Evolutionary conservation across 2,329 filamentous ascomycete species (phyloP).

Genomic region (Ceratocystiopsis minuta): DNA sequence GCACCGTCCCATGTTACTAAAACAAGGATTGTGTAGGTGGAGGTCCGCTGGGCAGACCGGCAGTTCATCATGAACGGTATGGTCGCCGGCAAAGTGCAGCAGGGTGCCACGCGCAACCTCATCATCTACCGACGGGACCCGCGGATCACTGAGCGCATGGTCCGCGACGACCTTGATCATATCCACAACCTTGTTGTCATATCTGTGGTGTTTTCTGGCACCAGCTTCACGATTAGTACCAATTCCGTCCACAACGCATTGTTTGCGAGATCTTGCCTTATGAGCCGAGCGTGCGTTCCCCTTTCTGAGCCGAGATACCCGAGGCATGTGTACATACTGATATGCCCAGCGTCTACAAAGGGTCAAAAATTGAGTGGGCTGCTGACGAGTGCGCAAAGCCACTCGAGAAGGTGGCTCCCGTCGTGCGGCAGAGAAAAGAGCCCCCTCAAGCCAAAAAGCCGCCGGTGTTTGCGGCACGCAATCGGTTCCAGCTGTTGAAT

Average conservation of each 20-base stretch:
- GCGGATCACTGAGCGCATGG: slow-evolving; percentile 40
- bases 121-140: slow-evolving; percentile 42
- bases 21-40: slow-evolving; percentile 30
- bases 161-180: slow-evolving; percentile 62
- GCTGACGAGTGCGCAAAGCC: slow-evolving; percentile 54
- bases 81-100: slow-evolving; percentile 43
- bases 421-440: slow-evolving; percentile 13
- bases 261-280: slow-evolving; percentile 63
- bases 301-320: background rate
- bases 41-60: slow-evolving; percentile 50
- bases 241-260: slow-evolving; percentile 64
- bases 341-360: slow-evolving; percentile 42
- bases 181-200: slow-evolving; percentile 65
- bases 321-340: background rate
- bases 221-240: slow-evolving; percentile 49
- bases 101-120: slow-evolving; percentile 57
- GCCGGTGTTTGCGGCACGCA: slow-evolving; percentile 23
- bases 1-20: too few species aligned
- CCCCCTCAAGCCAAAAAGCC: slow-evolving; percentile 17
- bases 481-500: slow-evolving; percentile 44
- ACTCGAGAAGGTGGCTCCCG: slow-evolving; percentile 17
- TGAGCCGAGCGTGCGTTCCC: slow-evolving; percentile 34
- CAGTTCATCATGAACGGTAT: slow-evolving; percentile 49
- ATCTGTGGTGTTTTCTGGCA: slow-evolving; percentile 37
- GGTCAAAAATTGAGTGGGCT: slow-evolving; percentile 51